phyloP scores from a whole-genome alignment of 2,329 filamentous ascomycete species.

The Teratosphaeriaceae sp. region DNA sequence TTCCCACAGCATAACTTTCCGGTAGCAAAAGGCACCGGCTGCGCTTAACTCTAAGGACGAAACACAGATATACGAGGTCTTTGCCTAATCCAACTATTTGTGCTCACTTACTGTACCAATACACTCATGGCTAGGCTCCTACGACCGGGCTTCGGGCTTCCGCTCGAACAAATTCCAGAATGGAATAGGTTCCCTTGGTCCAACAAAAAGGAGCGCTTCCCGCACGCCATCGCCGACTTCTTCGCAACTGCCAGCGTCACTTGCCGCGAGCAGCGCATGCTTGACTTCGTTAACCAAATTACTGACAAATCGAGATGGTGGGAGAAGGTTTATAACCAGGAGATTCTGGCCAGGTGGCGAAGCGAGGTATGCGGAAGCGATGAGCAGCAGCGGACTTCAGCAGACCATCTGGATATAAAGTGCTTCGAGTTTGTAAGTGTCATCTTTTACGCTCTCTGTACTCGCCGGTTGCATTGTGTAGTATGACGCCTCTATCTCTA shows the following conservation, averaged over 20 bases:
- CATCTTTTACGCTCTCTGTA: not conserved
- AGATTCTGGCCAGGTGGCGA: conserved; percentile 23
- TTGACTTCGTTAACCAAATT: conserved; percentile 23
- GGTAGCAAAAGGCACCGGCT: too few relatives aligned
- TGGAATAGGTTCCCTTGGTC: not conserved
- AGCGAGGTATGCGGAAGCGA: conserved; percentile 14
- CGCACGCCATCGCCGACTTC: conserved; percentile 19
- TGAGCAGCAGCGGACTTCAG: conserved; percentile 10
- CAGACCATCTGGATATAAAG: conserved; percentile 12
- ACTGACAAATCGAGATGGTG: conserved; percentile 29
- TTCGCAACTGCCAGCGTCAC: conserved; percentile 10
- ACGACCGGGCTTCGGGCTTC: conserved; percentile 3
- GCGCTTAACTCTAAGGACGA: too few relatives aligned
- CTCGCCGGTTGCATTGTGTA: not conserved
- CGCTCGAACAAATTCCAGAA: not conserved
- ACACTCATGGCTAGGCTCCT: too few relatives aligned
- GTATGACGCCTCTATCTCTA: not conserved
- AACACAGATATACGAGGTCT: too few relatives aligned
- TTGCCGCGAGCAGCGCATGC: conserved; percentile 22
- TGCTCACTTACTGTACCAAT: too few relatives aligned
- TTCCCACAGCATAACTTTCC: too few relatives aligned
- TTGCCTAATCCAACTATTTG: too few relatives aligned
- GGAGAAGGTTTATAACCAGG: conserved; percentile 22
- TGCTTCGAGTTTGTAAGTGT: conserved; percentile 22
- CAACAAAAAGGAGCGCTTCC: conserved; percentile 8